Percentiles rank a stretch among this genome's conserved stretches.
Conservation (phyloP, 371 early-diverging fungal genomes). For the Apophysomyces variabilis region DNA sequence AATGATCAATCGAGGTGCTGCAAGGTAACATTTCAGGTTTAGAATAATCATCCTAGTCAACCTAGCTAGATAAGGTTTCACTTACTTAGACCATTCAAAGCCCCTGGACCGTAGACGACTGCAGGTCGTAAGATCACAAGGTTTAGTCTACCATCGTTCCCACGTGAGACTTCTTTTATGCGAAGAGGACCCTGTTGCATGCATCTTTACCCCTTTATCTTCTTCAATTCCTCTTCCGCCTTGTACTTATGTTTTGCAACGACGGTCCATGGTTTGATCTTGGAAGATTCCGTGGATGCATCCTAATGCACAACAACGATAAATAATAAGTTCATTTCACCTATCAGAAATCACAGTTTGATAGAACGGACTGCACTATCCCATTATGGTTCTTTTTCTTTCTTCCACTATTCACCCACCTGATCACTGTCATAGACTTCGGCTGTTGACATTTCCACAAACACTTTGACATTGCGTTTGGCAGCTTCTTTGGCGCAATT, state of each 20-base stretch:
- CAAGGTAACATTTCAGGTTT: background rate
- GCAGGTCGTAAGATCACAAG: conserved; percentile 88
- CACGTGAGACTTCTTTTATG: background rate
- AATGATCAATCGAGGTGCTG: conserved; percentile 89
- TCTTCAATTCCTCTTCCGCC: conserved; percentile 80
- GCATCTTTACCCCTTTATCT: conserved; percentile 51
- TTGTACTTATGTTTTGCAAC: conserved; percentile 78
- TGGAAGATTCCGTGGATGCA: conserved; percentile 71
- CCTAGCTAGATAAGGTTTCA: conserved; percentile 11
- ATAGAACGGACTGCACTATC: no score
- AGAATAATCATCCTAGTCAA: background rate
- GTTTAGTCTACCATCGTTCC: conserved; percentile 57
- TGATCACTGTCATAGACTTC: conserved; percentile 85
- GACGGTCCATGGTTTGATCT: conserved; percentile 84
- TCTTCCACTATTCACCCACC: conserved; percentile 24
- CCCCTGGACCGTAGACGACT: conserved; percentile 88
- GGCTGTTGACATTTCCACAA: conserved; percentile 86
- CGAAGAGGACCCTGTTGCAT: background rate
- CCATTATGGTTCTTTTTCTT: background rate
- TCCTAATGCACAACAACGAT: conserved; percentile 43
- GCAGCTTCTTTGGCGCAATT: conserved; percentile 85
- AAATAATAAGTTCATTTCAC: background rate
- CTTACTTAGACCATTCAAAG: conserved; percentile 78
- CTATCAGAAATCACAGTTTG: background rate
- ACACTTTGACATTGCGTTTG: conserved; percentile 70